phyloP scores from a whole-genome alignment of 2,329 filamentous ascomycete species.

The Hymenoscyphus albidus region DNA sequence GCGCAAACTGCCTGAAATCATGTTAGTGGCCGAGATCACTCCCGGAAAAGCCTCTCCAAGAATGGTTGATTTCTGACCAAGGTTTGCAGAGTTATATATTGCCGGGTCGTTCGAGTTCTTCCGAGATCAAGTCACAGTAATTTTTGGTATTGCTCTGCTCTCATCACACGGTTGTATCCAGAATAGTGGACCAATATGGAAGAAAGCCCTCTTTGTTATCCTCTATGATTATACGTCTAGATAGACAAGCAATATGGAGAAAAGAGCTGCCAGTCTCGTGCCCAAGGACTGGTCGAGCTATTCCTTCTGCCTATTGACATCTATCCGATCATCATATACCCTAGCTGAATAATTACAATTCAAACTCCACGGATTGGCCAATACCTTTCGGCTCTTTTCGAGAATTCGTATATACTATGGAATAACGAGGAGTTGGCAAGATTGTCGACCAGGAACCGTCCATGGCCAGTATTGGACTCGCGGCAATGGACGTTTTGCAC shows the following conservation, averaged over 20 bases:
- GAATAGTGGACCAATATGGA: not conserved
- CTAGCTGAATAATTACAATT: conserved; percentile 13
- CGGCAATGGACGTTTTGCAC: not conserved
- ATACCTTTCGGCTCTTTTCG: not conserved
- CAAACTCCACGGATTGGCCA: conserved; percentile 9
- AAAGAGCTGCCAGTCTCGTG: conserved; percentile 13
- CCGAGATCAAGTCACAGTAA: not conserved
- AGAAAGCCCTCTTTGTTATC: not conserved
- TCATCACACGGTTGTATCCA: not conserved
- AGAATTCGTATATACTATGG: conserved; percentile 4
- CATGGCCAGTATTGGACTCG: conserved; percentile 8
- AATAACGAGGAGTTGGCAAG: conserved; percentile 3
- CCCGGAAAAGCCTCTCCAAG: not conserved
- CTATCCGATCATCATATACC: not conserved
- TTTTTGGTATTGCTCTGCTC: not conserved
- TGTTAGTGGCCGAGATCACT: not conserved
- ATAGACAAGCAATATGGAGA: conserved; percentile 12
- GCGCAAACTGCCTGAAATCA: not conserved
- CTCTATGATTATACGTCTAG: conserved; percentile 4
- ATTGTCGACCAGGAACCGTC: conserved; percentile 2
- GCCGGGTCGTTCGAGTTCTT: not conserved
- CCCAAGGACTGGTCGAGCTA: conserved; percentile 5
- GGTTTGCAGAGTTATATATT: not conserved
- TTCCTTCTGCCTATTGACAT: conserved; percentile 10
- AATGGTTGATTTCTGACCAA: not conserved